These are phyloP conservation scores for Nitzschia sp. DNA, from an alignment of 108 stramenopile species.

Conservation along the genomic window DNA sequence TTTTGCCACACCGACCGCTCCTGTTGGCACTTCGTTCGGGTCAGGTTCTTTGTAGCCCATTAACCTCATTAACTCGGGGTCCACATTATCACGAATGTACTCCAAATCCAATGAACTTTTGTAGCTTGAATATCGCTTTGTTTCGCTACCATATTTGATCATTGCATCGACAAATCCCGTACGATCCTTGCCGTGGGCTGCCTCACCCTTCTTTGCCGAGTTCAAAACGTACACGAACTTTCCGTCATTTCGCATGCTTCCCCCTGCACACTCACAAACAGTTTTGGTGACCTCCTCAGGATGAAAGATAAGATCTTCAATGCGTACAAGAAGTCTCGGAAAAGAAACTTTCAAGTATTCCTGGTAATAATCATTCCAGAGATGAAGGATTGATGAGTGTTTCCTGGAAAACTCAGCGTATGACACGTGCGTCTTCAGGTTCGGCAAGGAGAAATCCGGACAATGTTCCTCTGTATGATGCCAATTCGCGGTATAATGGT, in stretches of 20 bases:
- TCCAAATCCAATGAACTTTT: constrained; percentile 43
- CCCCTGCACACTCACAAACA: constrained; percentile 77
- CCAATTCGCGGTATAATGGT: constrained; percentile 69
- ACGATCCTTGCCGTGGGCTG: constrained; percentile 27
- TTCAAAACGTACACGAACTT: constrained; percentile 69
- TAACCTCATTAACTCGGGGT: constrained; percentile 40
- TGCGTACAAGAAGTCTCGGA: constrained; percentile 77
- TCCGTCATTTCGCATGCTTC: constrained; percentile 27
- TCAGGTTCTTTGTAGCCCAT: constrained; percentile 34
- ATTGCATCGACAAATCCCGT: constrained; percentile 71
- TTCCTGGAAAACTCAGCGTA: constrained; percentile 29
- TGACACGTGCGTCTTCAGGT: constrained; percentile 26
- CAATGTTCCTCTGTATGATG: constrained; percentile 41
- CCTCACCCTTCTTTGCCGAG: constrained; percentile 68
- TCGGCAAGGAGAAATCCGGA: constrained; percentile 58
- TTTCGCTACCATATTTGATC: constrained; percentile 66
- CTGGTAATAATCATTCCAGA: constrained; percentile 71
- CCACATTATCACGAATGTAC: constrained; percentile 46
- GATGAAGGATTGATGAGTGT: constrained; percentile 51
- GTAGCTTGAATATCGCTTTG: constrained; percentile 50
- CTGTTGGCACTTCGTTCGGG: not conserved
- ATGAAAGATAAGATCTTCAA: constrained; percentile 79
- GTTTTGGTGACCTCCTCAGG: constrained; percentile 48
- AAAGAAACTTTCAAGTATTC: constrained; percentile 62
- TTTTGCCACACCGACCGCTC: no score